Conservation (phyloP, 2,329 filamentous ascomycete genomes). For the Stemphylium beticola region DNA sequence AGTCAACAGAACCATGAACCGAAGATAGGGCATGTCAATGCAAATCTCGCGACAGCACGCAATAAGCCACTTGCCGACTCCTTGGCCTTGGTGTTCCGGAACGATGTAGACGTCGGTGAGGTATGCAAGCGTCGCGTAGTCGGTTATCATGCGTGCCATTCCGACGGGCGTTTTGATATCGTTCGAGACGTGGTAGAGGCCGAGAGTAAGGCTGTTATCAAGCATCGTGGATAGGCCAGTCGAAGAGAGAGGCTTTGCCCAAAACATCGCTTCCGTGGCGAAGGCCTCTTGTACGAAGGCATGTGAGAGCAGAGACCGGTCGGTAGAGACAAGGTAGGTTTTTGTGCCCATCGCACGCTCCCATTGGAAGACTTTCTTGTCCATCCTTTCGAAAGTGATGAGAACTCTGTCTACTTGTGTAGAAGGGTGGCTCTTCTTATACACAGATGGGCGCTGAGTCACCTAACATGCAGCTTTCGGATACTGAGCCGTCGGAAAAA, state of each 20-base stretch:
- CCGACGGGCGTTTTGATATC: constrained; percentile 56
- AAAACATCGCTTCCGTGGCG: constrained; percentile 37
- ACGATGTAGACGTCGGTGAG: constrained; percentile 72
- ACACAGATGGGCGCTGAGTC: constrained; percentile 1
- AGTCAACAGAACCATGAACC: constrained; percentile 47
- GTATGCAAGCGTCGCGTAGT: constrained; percentile 72
- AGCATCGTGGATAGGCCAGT: constrained; percentile 33
- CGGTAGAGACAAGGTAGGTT: constrained; percentile 38
- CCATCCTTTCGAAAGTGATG: constrained; percentile 15
- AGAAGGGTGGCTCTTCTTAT: background rate
- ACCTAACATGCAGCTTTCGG: background rate
- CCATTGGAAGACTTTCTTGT: constrained; percentile 32
- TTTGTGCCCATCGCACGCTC: constrained; percentile 25
- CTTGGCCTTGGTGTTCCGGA: constrained; percentile 64
- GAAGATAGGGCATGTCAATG: constrained; percentile 64
- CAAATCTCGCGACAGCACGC: constrained; percentile 64
- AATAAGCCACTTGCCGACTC: constrained; percentile 71
- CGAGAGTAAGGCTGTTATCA: constrained; percentile 43
- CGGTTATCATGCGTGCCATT: constrained; percentile 70
- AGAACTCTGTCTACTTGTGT: background rate
- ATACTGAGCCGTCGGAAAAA: background rate
- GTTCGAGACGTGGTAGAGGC: constrained; percentile 28
- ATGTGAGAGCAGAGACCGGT: constrained; percentile 32
- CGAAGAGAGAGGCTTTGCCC: constrained; percentile 35
- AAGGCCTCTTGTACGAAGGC: constrained; percentile 41